Base-by-base conservation (phyloP, 257 asterid genomes). In the Jacaranda copaia region DNA sequence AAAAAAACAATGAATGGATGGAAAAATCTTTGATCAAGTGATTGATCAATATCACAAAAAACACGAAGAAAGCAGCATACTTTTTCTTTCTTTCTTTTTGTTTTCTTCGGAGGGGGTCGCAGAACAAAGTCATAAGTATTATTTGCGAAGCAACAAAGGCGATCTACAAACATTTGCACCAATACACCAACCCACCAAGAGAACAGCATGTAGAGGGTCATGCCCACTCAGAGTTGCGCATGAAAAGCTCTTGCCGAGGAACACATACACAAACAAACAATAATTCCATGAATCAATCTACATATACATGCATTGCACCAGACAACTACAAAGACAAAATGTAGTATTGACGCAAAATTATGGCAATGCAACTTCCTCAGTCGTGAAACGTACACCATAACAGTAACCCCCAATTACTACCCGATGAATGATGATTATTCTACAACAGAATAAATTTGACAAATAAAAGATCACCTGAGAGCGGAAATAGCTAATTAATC, bases 271-370 rank as follows among this genome's bases (percentile, higher is more conserved):
- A 62, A 62, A 16, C 61, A 43, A 57, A 38, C 32, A 0, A 2
- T 25, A 77, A 68, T 68, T n/a, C 68, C 68, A 20, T 6, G 75
- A 76, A 56, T 25, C 52, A 76, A 56, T 25, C 52, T 55, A 16
- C 56, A 66, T 6, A 8, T 68, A 57, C 60, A 35, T 46, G 52
- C 76, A 57, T 12, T n/a, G 59, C 65, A 6, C 53, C 70, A 18
- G 32, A 25, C 13, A 65, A 65, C 12, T 8, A 25, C 32, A 7
- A 18, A 32, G 0, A 35, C 2, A 25, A 25, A 25, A 25, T 25
- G 32, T 1, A 25, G 32, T 25, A 25, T 25, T 25, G 48, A 46
- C n/a, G 53, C 42, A 11, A 46, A 43, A 43, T 59, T 45, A 43
- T 25, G 49, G 51, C 72, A 68, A 70, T 58, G 70, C 81, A 68